These are phyloP conservation scores for Avena atlantica DNA, from an alignment of 176 grass and related monocot genomes.

Conservation along the genomic window DNA sequence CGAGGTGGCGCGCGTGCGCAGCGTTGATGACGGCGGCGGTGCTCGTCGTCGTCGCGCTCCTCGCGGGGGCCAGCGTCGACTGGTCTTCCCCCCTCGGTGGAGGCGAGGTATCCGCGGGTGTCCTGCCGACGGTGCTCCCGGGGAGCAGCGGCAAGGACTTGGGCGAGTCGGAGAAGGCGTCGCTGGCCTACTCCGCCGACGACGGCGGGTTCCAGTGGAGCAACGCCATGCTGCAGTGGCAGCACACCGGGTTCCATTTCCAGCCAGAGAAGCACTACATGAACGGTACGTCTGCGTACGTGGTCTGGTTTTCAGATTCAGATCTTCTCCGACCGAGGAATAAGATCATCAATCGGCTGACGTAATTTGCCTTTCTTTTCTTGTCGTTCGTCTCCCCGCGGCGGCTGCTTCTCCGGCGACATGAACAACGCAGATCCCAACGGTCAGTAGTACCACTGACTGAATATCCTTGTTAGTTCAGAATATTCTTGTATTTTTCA, in stretches of 20 bases:
- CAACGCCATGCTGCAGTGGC: slow-evolving; percentile 66
- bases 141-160: slow-evolving; percentile 38
- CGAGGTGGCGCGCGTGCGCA: slow-evolving; percentile 15
- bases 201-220: slow-evolving; percentile 46
- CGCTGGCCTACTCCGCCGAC: neutral
- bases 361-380: neutral
- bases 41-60: slow-evolving; percentile 31
- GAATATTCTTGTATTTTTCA: too few species aligned
- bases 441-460: neutral
- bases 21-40: neutral
- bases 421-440: neutral
- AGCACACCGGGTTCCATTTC: slow-evolving; percentile 69
- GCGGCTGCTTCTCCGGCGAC: neutral
- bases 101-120: neutral
- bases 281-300: slow-evolving; percentile 43
- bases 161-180: slow-evolving; percentile 61
- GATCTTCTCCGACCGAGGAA: neutral
- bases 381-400: neutral
- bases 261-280: slow-evolving; percentile 70
- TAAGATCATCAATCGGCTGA: neutral
- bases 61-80: neutral
- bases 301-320: too few species aligned
- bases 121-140: neutral
- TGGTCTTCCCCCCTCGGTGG: neutral
- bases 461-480: neutral